Percentiles rank a stretch among this genome's conserved stretches.
Evolutionary conservation across 2,329 filamentous ascomycete genomes (phyloP).

Genomic region (Ascochyta lentis): DNA sequence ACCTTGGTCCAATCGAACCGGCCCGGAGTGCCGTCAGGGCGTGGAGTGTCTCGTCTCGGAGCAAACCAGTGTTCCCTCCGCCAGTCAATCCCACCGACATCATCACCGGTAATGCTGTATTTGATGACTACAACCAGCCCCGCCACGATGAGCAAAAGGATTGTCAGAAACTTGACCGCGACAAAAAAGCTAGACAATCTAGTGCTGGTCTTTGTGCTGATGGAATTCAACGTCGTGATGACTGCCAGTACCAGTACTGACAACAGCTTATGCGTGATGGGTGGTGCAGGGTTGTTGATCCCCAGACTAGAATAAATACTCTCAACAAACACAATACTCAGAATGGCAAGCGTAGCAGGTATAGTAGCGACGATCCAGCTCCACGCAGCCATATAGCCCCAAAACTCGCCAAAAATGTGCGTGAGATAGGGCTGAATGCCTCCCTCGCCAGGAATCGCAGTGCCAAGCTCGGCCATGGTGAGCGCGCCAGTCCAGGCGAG

Average conservation of each 20-base stretch:
- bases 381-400: slow-evolving; percentile 69
- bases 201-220: slow-evolving; percentile 53
- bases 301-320: slow-evolving; percentile 58
- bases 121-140: slow-evolving; percentile 44
- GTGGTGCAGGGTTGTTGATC: slow-evolving; percentile 62
- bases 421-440: slow-evolving; percentile 69
- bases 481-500: slow-evolving; percentile 69
- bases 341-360: slow-evolving; percentile 69
- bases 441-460: slow-evolving; percentile 68
- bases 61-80: slow-evolving; percentile 43
- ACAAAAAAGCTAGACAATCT: slow-evolving; percentile 49
- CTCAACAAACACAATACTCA: slow-evolving; percentile 67
- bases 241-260: slow-evolving; percentile 48
- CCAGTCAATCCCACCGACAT: slow-evolving; percentile 45
- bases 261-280: slow-evolving; percentile 50
- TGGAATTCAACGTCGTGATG: slow-evolving; percentile 52
- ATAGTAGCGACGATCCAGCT: slow-evolving; percentile 71
- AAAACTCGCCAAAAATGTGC: slow-evolving; percentile 66
- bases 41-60: slow-evolving; percentile 30
- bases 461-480: slow-evolving; percentile 69
- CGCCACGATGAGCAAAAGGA: slow-evolving; percentile 44
- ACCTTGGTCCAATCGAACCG: slow-evolving; percentile 49
- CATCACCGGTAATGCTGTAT: slow-evolving; percentile 31
- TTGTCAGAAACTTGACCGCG: slow-evolving; percentile 46
- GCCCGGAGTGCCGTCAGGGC: slow-evolving; percentile 34